Base-by-base conservation (phyloP, 2,329 filamentous ascomycete species). In the Zopfia rhizophila region DNA sequence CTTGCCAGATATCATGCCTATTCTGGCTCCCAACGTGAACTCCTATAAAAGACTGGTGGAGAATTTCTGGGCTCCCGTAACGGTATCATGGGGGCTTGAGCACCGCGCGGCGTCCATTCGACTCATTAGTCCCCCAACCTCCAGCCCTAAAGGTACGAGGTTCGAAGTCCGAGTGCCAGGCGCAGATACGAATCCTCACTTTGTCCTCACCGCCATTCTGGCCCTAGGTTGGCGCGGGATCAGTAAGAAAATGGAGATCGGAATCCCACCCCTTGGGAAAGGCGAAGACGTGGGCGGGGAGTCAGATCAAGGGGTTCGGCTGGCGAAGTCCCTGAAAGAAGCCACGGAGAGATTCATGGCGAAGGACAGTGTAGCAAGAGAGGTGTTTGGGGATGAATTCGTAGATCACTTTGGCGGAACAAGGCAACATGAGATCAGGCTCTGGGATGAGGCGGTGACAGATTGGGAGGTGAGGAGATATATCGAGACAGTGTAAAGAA, bases 11-110 rank as follows among this genome's bases (percentile, higher is more conserved):
- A 85, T 97, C 58, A 99, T 99, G 94, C 94, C 94, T 1, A 79
- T 97, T 47, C 80, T 99, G 10, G 94, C 93, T 1, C 94, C 94
- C 0, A 99, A 91, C 1, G 84, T 99, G 66, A 99, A 99, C 80
- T 96, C 90, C 51, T 99, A 99, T 80, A 99, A 99, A 76, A 87
- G 94, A 3, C 82, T 99, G 0, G 94, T 99, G 2, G 94, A 99
- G 78, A 97, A 97, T 75, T 97, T 97, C 75, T 99, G 94, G 94
- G 94, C 94, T 0, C 94, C 94, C 0, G 94, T 99, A 5, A 97
- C 93, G 0, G 94, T 97, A 0, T 96, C 91, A 0, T 99, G 94
- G 94, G 94, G 94, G 1, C 77, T 97, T 4, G 94, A 97, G 73
- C 93, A 99, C 70, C 90, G 94, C 51, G 92, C 91, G 4, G 93